A percentile compares a stretch with the other conserved stretches of the same genome.
These are phyloP conservation scores for Yarrowia sp. DNA, from an alignment of 805 yeast species.

Conservation along the genomic window DNA sequence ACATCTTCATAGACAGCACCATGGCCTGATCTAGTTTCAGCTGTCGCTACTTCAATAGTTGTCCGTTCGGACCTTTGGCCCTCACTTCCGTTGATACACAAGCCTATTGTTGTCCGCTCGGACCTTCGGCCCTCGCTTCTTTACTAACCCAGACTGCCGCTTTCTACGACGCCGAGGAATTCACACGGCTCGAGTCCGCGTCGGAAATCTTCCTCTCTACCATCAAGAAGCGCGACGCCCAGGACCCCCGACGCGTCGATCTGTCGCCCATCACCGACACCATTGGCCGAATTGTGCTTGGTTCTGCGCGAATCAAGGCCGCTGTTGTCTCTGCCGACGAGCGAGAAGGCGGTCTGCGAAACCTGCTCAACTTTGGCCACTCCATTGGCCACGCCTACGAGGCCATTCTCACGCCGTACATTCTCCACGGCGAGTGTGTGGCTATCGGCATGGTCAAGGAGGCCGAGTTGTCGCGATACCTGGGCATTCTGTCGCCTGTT, in stretches of 20 bases:
- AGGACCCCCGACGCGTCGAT: conserved; percentile 52
- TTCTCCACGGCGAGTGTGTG: conserved; percentile 98
- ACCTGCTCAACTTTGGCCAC: conserved; percentile 91
- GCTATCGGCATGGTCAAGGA: conserved; percentile 93
- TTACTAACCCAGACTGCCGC: conserved; percentile 65
- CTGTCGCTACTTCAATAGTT: too few species aligned
- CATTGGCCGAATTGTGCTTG: conserved; percentile 73
- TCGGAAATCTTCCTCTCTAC: conserved; percentile 66
- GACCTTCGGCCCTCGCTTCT: not conserved
- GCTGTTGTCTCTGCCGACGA: conserved; percentile 92
- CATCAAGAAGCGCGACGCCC: conserved; percentile 49
- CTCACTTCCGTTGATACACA: too few species aligned
- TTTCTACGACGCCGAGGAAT: conserved; percentile 91
- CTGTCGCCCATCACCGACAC: conserved; percentile 68
- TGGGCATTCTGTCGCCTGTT: conserved; percentile 84
- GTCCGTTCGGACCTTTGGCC: too few species aligned
- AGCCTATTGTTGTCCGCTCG: too few species aligned
- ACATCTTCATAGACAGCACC: too few species aligned
- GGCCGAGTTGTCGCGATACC: conserved; percentile 90
- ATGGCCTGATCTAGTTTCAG: too few species aligned
- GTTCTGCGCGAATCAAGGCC: conserved; percentile 87
- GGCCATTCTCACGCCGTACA: conserved; percentile 95
- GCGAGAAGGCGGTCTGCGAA: conserved; percentile 91
- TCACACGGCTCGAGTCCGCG: conserved; percentile 75
- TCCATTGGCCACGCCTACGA: conserved; percentile 98